Evolutionary conservation across 306 rosid genomes (phyloP).

Genomic region (Cucurbita pepo): DNA sequence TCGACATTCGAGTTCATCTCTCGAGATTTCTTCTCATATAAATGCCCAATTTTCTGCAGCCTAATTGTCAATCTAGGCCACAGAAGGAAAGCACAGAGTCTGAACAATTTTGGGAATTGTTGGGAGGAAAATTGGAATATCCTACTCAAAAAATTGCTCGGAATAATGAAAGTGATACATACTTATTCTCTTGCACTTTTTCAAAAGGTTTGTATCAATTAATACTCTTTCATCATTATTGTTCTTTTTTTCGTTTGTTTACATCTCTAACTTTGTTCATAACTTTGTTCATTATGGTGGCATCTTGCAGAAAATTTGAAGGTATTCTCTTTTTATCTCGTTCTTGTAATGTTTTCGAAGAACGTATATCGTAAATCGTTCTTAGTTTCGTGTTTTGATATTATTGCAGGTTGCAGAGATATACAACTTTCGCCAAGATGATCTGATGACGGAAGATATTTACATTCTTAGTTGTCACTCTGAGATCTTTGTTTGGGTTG

Average conservation of each 20-base stretch:
- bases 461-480: conserved; percentile 71
- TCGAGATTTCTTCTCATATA: conserved; percentile 21
- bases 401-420: conserved; percentile 65
- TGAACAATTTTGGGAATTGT: conserved; percentile 75
- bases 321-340: conserved; percentile 26
- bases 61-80: conserved; percentile 49
- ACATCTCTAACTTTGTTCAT: conserved; percentile 9
- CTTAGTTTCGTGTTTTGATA: neutral
- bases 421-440: conserved; percentile 88
- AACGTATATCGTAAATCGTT: neutral
- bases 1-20: conserved; percentile 7
- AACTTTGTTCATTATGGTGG: conserved; percentile 5
- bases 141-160: conserved; percentile 58
- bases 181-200: conserved; percentile 60
- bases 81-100: conserved; percentile 74
- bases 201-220: conserved; percentile 33
- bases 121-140: conserved; percentile 70
- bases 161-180: conserved; percentile 58
- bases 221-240: neutral
- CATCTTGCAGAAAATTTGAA: conserved; percentile 51
- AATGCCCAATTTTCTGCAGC: conserved; percentile 53
- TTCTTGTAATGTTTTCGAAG: neutral
- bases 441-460: conserved; percentile 95
- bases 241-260: neutral
- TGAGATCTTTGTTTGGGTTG: conserved; percentile 88